A percentile compares a stretch with the other conserved stretches of the same genome.
Conservation (phyloP, 805 yeast genomes). For the Yarrowia sp. region DNA sequence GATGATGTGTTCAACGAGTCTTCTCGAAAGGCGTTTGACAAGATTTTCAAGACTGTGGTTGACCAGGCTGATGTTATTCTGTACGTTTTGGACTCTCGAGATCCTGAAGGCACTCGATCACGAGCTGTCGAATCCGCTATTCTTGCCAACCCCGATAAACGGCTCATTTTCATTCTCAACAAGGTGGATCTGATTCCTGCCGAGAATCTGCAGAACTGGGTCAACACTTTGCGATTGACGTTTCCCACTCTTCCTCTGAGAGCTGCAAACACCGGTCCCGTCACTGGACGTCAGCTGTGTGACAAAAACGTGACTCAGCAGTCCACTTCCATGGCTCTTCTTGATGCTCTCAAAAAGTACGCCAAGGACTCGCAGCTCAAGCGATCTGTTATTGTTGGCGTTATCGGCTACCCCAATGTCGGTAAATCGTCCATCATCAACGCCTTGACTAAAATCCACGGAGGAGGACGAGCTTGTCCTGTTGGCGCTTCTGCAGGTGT, state of each 20-base stretch:
- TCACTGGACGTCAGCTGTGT: constrained; percentile 67
- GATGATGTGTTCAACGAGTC: constrained; percentile 43
- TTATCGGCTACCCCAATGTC: constrained; percentile 95
- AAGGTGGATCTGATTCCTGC: constrained; percentile 93
- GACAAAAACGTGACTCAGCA: constrained; percentile 66
- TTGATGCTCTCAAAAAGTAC: constrained; percentile 80
- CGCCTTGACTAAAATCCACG: constrained; percentile 73
- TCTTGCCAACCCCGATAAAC: constrained; percentile 71
- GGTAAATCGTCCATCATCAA: constrained; percentile 95
- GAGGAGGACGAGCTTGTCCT: constrained; percentile 71
- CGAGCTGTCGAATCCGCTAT: constrained; percentile 88
- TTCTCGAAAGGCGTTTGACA: constrained; percentile 78
- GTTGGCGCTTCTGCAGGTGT: constrained; percentile 98
- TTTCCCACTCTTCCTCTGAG: constrained; percentile 94
- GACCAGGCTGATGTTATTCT: constrained; percentile 88
- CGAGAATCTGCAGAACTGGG: constrained; percentile 78
- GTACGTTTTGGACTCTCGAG: constrained; percentile 95
- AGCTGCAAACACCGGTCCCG: constrained; percentile 53
- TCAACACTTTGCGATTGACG: constrained; percentile 67
- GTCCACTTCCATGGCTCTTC: constrained; percentile 67
- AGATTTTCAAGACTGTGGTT: constrained; percentile 87
- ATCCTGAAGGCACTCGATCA: constrained; percentile 93
- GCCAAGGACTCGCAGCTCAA: constrained; percentile 81
- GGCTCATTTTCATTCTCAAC: constrained; percentile 81
- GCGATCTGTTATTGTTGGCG: constrained; percentile 89